Conservation (phyloP, 768 basidiomycete species). For the Boletus edulis region DNA sequence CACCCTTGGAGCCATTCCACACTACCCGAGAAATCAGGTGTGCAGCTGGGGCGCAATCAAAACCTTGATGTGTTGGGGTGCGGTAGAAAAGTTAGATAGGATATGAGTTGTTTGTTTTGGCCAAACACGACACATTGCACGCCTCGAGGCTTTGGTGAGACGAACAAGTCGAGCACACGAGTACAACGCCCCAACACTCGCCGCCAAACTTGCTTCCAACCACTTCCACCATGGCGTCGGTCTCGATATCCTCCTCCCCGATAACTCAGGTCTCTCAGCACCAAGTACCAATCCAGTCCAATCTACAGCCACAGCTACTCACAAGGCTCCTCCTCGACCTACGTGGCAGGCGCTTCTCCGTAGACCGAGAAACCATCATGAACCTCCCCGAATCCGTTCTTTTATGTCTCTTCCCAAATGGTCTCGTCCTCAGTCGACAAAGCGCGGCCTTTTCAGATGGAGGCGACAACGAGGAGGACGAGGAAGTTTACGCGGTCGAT, state of each 20-base stretch:
- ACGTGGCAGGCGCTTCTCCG: conserved; percentile 85
- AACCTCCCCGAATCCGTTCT: conserved; percentile 96
- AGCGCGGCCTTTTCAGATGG: conserved; percentile 72
- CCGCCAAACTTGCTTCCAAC: conserved; percentile 9
- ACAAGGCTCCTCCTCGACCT: conserved; percentile 90
- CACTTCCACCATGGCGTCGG: conserved; percentile 35
- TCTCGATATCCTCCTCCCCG: conserved; percentile 48
- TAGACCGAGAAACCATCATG: conserved; percentile 98
- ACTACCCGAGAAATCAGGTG: not conserved
- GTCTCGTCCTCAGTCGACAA: conserved; percentile 88
- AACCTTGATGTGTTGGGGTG: not conserved
- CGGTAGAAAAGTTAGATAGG: not conserved
- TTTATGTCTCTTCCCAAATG: conserved; percentile 95
- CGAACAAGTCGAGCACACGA: conserved; percentile 19
- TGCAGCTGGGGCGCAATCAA: not conserved
- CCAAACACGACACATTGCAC: conserved; percentile 27
- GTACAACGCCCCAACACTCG: conserved; percentile 6
- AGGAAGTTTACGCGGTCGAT: conserved; percentile 95
- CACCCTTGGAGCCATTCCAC: not conserved
- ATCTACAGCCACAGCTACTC: conserved; percentile 83
- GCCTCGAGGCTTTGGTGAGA: conserved; percentile 32
- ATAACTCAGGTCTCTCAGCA: conserved; percentile 56
- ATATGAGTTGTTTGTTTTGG: conserved; percentile 26
- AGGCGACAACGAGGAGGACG: conserved; percentile 73
- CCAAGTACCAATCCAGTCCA: conserved; percentile 56